These are phyloP conservation scores for Tolypocladium ophioglossoides DNA, from an alignment of 2,329 filamentous ascomycete genomes.

Conservation along the genomic window DNA sequence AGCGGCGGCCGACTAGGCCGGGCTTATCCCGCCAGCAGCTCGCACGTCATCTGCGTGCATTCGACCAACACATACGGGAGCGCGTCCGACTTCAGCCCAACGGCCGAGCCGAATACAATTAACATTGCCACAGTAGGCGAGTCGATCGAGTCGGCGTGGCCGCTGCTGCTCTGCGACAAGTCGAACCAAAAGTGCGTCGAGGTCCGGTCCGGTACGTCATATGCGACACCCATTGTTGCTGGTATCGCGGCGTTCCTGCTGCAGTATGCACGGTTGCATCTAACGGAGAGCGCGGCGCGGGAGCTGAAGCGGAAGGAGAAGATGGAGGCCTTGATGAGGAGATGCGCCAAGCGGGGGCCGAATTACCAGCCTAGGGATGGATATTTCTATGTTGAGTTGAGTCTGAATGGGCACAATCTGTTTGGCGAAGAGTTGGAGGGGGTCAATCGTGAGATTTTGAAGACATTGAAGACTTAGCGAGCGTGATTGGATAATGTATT, in stretches of 20 bases:
- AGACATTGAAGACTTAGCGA: too few relatives aligned
- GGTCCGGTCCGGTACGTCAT: conserved; percentile 6
- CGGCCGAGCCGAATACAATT: background rate
- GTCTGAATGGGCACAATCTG: background rate
- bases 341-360: background rate
- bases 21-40: conserved; percentile 6
- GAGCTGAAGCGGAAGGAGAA: background rate
- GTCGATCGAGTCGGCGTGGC: conserved; percentile 5
- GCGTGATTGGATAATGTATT: too few relatives aligned
- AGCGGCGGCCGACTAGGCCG: conserved; percentile 4
- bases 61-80: conserved; percentile 6
- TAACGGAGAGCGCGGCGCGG: background rate
- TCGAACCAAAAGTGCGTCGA: background rate
- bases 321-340: background rate
- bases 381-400: background rate
- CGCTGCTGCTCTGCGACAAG: background rate
- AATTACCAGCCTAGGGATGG: background rate
- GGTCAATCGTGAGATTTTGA: too few relatives aligned
- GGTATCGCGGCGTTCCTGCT: conserved; percentile 8
- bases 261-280: background rate
- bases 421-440: background rate
- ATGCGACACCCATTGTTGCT: conserved; percentile 7
- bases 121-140: conserved; percentile 7
- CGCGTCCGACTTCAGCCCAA: conserved; percentile 7
- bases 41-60: conserved; percentile 8